These are phyloP conservation scores for Microthyrium microscopicum DNA, from an alignment of 2,329 filamentous ascomycete species.

Conservation along the genomic window DNA sequence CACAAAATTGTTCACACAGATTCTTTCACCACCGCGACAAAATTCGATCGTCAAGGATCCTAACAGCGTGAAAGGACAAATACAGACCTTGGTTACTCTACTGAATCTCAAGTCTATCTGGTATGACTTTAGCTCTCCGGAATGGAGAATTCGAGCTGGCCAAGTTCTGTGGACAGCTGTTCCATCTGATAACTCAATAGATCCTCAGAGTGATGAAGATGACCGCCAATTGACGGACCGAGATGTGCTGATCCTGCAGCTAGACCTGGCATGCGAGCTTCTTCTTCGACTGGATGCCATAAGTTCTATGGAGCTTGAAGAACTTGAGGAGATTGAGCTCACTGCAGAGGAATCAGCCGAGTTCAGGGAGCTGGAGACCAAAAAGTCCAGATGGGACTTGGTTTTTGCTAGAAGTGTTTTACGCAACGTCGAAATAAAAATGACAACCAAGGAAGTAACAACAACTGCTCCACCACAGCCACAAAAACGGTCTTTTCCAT, in stretches of 20 bases:
- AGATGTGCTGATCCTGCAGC: slow-evolving; percentile 37
- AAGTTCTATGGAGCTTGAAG: slow-evolving; percentile 14
- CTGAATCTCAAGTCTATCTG: slow-evolving; percentile 50
- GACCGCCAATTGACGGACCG: slow-evolving; percentile 22
- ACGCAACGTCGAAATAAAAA: slow-evolving; percentile 26
- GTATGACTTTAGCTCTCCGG: slow-evolving; percentile 58
- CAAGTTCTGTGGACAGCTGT: slow-evolving; percentile 49
- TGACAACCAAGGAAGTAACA: neutral
- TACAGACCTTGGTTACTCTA: slow-evolving; percentile 49
- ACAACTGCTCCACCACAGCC: slow-evolving; percentile 1
- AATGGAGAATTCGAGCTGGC: slow-evolving; percentile 58
- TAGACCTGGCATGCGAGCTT: slow-evolving; percentile 37
- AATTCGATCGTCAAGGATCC: slow-evolving; percentile 33
- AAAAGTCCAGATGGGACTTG: slow-evolving; percentile 40
- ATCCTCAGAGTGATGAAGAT: slow-evolving; percentile 11
- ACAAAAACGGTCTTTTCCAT: slow-evolving; percentile 10
- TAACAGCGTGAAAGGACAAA: slow-evolving; percentile 50
- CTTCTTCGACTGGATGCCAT: slow-evolving; percentile 36
- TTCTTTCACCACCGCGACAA: slow-evolving; percentile 23
- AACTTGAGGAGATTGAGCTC: slow-evolving; percentile 24
- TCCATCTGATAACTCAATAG: slow-evolving; percentile 10
- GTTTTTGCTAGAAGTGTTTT: slow-evolving; percentile 35
- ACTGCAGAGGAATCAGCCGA: slow-evolving; percentile 26
- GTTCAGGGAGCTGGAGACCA: slow-evolving; percentile 30
- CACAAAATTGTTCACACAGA: slow-evolving; percentile 25